Base-by-base conservation (phyloP, 2,329 filamentous ascomycete genomes). In the Thielaviopsis cerberus region DNA sequence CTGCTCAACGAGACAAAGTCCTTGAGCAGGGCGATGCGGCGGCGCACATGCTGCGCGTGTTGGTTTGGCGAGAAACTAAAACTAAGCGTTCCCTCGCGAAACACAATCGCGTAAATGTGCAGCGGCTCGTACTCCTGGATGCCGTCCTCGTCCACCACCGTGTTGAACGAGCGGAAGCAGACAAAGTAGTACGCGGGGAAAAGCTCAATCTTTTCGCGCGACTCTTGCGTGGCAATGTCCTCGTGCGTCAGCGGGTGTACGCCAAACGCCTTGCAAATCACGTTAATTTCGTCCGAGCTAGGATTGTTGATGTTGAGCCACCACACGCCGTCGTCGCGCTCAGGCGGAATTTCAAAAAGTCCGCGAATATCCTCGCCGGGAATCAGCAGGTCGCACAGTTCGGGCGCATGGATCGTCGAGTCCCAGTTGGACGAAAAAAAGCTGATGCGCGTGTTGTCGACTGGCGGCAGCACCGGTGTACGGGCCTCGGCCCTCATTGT, bases 161-260 rank as follows among this genome's bases (percentile, higher is more conserved):
- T 72, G 64, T 81, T 86, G 74, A 97, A 98, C 1, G 90, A 95
- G 57, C 91, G 83, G 78, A 97, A 98, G 69, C 88, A 94, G 55
- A 95, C 88, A 69, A 98, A 97, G 72, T 98, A 98, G 73, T 98
- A 98, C 50, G 89, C 88, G 24, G 88, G 86, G 73, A 98, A 98
- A 24, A 98, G 78, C 71, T 98, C 92, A 58, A 98, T 95, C 75
- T 98, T 98, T 73, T 98, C 92, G 51, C 92, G 89, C 11, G 90
- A 86, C 71, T 98, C 92, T 68, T 96, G 89, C 0, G 88, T 94
- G 61, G 85, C 84, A 64, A 98, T 96, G 74, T 98, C 92, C 70
- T 98, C 92, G 45, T 91, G 87, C 0, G 92, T 98, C 69, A 98
- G 74, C 34, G 91, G 91, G 70, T 98, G 92, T 57, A 98, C 86